Percentiles rank a stretch among this genome's conserved stretches.
phyloP scores from a whole-genome alignment of 2,329 filamentous ascomycete species.

The Geosmithia flava region DNA sequence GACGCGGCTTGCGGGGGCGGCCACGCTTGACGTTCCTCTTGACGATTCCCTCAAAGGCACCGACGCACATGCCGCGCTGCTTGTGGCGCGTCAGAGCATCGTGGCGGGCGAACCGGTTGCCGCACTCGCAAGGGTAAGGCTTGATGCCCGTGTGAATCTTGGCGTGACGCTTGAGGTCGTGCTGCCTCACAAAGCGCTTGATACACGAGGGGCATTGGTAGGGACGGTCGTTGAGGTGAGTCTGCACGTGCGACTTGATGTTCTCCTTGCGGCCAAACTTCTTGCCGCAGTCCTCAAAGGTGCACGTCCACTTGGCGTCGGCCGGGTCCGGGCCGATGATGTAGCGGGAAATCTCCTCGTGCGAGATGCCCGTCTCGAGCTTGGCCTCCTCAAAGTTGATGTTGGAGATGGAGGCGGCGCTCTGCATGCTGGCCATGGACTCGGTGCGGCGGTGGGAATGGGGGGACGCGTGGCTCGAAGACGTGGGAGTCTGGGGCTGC shows the following conservation, averaged over 20 bases:
- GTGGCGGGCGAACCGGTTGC: slow-evolving; percentile 88
- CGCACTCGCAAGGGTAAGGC: slow-evolving; percentile 88
- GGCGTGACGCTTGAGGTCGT: slow-evolving; percentile 92
- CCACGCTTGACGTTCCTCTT: slow-evolving; percentile 51
- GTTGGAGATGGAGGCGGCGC: slow-evolving; percentile 31
- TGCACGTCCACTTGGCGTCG: slow-evolving; percentile 71
- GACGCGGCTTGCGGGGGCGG: slow-evolving; percentile 48
- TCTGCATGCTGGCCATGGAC: slow-evolving; percentile 44
- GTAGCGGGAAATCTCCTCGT: slow-evolving; percentile 69
- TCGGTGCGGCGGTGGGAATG: slow-evolving; percentile 40
- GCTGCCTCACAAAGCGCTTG: slow-evolving; percentile 93
- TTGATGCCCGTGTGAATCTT: slow-evolving; percentile 97
- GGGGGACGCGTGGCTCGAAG: background rate
- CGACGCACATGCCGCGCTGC: slow-evolving; percentile 92
- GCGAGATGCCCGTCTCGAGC: slow-evolving; percentile 71
- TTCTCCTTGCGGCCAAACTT: slow-evolving; percentile 96
- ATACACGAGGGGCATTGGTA: slow-evolving; percentile 87
- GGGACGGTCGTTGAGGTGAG: slow-evolving; percentile 90
- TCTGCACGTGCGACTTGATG: slow-evolving; percentile 97
- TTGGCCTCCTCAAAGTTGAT: slow-evolving; percentile 55
- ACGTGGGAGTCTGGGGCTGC: background rate
- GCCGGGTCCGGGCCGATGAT: slow-evolving; percentile 59
- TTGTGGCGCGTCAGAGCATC: slow-evolving; percentile 90
- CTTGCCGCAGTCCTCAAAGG: slow-evolving; percentile 71
- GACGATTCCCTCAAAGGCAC: slow-evolving; percentile 72